Evolutionary conservation across 2,329 filamentous ascomycete genomes (phyloP), one percentile per base, ranked within the genome.

Genomic region (Aspergillus tubingensis): DNA sequence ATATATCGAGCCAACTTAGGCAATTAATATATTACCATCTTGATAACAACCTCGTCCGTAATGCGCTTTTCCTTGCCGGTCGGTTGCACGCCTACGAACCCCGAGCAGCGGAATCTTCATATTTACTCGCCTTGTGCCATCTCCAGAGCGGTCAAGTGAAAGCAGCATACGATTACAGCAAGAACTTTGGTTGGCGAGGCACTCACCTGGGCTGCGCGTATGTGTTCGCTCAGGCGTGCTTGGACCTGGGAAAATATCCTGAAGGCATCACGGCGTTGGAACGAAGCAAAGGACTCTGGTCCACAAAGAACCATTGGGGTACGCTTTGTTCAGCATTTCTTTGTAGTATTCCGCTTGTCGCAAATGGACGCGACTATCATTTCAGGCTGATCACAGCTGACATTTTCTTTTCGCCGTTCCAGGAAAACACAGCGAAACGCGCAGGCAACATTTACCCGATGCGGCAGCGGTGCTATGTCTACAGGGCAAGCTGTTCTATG

Each of bases 21-120:
- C 85, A 88, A 68, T 80, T 88, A 52, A 84, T 90, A 63, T 88
- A 87, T 78, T 89, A 90, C 74, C 84, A 88, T 73, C 87, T 99
- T 75, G 95, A 99, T 81, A 96, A 96, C 74, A 89, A 92, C 72
- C 87, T 93, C 39, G 84, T 90, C 72, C 88, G 93, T 58, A 98
- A 96, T 74, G 95, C 95, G 59, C 87, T 96, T 44, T 99, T 99
- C 79, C 91, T 96, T 63, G 91, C 95, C 62, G 91, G 94, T 72
- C 88, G 95, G 65, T 85, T 97, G 19, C 85, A 88, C 63, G 93
- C 92, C 54, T 91, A 94, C 69, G 94, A 98, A 70, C 86, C 90
- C 23, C 88, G 90, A 69, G 91, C 88, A 19, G 83, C 86, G 60
- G 95, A 99, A 77, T 88, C 91, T 30, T 83, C 87, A 49, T 93